Percentiles rank a stretch among this genome's conserved stretches.
Conservation (phyloP, 192 early-diverging fungal genomes). For the Dissophora globulifera region DNA sequence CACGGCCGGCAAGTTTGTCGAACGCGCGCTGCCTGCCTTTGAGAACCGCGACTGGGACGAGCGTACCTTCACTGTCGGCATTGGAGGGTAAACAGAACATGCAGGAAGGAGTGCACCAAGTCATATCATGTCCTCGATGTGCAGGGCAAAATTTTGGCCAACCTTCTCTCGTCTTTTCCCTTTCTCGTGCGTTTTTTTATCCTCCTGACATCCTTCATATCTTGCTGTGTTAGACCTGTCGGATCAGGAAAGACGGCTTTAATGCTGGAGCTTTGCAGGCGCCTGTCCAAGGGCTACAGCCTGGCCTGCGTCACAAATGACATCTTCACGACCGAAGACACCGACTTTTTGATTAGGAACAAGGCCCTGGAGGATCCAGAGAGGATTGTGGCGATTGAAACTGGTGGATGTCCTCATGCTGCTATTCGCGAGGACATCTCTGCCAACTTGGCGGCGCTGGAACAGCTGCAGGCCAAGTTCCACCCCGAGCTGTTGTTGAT, state of each 20-base stretch:
- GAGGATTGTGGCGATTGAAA: slow-evolving; percentile 94
- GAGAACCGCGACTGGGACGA: slow-evolving; percentile 87
- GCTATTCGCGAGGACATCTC: slow-evolving; percentile 96
- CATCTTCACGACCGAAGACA: slow-evolving; percentile 97
- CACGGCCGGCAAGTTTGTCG: slow-evolving; percentile 82
- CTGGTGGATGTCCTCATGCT: slow-evolving; percentile 95
- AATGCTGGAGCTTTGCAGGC: slow-evolving; percentile 90
- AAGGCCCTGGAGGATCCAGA: slow-evolving; percentile 84
- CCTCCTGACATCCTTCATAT: background rate
- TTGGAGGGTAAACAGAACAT: slow-evolving; percentile 88
- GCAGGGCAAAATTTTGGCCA: no score
- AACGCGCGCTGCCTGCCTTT: slow-evolving; percentile 79
- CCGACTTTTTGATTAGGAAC: slow-evolving; percentile 93
- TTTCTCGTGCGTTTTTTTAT: slow-evolving; percentile 13
- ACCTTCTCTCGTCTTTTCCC: no score
- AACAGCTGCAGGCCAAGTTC: slow-evolving; percentile 88
- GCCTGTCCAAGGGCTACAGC: slow-evolving; percentile 81
- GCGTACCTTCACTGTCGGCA: slow-evolving; percentile 94
- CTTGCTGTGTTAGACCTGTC: slow-evolving; percentile 75
- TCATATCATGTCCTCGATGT: no score
- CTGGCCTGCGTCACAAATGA: slow-evolving; percentile 97
- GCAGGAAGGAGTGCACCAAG: no score
- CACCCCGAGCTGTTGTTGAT: slow-evolving; percentile 86
- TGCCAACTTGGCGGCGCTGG: slow-evolving; percentile 91
- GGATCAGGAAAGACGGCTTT: slow-evolving; percentile 95